Evolutionary conservation across 2,329 filamentous ascomycete genomes (phyloP).

Genomic region (Claviceps sp.): DNA sequence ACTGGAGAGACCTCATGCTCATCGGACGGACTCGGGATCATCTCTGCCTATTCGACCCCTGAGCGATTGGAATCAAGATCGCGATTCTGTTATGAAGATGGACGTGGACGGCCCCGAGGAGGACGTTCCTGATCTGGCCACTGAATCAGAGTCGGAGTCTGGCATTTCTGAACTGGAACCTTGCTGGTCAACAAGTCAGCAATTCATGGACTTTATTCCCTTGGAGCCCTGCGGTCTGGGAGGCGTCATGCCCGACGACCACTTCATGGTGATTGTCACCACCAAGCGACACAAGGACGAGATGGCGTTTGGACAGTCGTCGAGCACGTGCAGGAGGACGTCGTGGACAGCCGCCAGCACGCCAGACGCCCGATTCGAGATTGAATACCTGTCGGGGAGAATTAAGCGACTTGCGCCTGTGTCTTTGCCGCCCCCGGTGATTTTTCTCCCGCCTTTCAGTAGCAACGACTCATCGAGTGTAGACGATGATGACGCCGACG

Average conservation of each 20-base stretch:
- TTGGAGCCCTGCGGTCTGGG: slow-evolving; percentile 47
- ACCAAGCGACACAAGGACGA: slow-evolving; percentile 27
- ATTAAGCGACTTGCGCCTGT: slow-evolving; percentile 32
- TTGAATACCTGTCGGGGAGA: slow-evolving; percentile 31
- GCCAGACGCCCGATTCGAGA: slow-evolving; percentile 22
- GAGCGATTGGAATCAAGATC: slow-evolving; percentile 20
- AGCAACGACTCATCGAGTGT: slow-evolving; percentile 25
- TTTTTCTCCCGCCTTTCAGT: slow-evolving; percentile 36
- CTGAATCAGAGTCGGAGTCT: slow-evolving; percentile 20
- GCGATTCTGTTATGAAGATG: slow-evolving; percentile 12
- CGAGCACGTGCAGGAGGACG: neutral
- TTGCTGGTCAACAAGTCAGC: slow-evolving; percentile 30
- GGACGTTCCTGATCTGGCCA: slow-evolving; percentile 17
- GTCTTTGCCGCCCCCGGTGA: slow-evolving; percentile 36
- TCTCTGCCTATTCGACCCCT: slow-evolving; percentile 35
- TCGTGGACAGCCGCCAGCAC: slow-evolving; percentile 23
- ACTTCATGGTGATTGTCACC: slow-evolving; percentile 43
- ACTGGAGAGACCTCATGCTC: slow-evolving; percentile 14
- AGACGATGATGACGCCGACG: slow-evolving; percentile 16
- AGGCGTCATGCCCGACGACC: slow-evolving; percentile 48
- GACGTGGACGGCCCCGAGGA: slow-evolving; percentile 16
- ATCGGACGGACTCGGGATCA: slow-evolving; percentile 38
- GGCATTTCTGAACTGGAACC: slow-evolving; percentile 32
- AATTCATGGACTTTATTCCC: slow-evolving; percentile 22
- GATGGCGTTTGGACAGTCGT: no score